A percentile compares a stretch with the other conserved stretches of the same genome.
Conservation (phyloP, 371 early-diverging fungal species). For the Mucor indicus region DNA sequence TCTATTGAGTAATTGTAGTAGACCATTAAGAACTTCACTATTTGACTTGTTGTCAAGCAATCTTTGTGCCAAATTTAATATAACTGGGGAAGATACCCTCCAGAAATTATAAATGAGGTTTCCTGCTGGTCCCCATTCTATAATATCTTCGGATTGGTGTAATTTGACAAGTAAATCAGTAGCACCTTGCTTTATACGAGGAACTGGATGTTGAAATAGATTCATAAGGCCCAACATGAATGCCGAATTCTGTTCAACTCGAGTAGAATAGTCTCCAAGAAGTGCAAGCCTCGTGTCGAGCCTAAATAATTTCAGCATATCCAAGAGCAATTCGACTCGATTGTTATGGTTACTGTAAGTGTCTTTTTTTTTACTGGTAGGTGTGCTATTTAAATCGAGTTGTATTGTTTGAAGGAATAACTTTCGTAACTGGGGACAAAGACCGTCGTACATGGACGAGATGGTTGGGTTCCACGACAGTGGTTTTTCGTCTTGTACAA, state of each 20-base stretch:
- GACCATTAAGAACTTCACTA: slow-evolving; percentile 51
- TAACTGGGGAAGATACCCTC: slow-evolving; percentile 55
- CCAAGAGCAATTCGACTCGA: slow-evolving; percentile 63
- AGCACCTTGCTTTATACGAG: slow-evolving; percentile 61
- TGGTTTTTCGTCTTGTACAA: slow-evolving; percentile 64
- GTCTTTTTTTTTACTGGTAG: slow-evolving; percentile 7
- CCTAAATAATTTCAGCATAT: slow-evolving; percentile 67
- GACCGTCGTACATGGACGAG: slow-evolving; percentile 55
- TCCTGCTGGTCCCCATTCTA: slow-evolving; percentile 55
- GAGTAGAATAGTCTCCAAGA: slow-evolving; percentile 40
- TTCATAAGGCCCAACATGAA: slow-evolving; percentile 62
- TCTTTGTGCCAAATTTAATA: slow-evolving; percentile 42
- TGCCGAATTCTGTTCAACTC: slow-evolving; percentile 58
- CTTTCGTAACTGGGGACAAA: slow-evolving; percentile 62
- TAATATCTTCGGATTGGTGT: slow-evolving; percentile 47
- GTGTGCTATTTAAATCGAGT: slow-evolving; percentile 20
- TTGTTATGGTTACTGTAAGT: slow-evolving; percentile 16
- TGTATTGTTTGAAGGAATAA: slow-evolving; percentile 60
- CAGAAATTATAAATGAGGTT: slow-evolving; percentile 55
- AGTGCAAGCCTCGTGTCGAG: slow-evolving; percentile 65
- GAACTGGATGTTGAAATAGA: slow-evolving; percentile 58
- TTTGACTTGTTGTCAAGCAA: slow-evolving; percentile 52
- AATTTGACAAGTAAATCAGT: slow-evolving; percentile 66
- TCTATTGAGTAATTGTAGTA: slow-evolving; percentile 58
- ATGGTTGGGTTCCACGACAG: slow-evolving; percentile 75